Base-by-base conservation (phyloP, 345 rosid genomes). In the Gossypium longicalyx region DNA sequence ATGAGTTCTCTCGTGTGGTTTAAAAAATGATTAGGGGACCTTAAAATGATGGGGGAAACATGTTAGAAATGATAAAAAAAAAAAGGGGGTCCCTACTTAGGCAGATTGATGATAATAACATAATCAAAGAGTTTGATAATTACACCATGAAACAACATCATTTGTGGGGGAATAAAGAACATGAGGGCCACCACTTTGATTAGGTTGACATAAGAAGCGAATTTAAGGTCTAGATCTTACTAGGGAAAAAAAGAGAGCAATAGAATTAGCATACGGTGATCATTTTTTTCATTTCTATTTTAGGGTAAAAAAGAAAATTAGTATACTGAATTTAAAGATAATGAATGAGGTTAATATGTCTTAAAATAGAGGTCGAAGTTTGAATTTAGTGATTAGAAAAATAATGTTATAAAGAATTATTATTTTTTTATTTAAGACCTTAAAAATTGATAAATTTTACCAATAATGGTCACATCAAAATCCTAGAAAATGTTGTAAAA, bases 11-110 rank as follows among this genome's bases (percentile, higher is more conserved):
- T 51, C 11, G 20, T 53, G 22, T 41, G 54, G 53, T 8, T 54
- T 34, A 4, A 51, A 25, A 16, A 63, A n/a, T 58, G 47, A 52
- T 68, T 69, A 1, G 52, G 51, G 38, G 12, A 17, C 77, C 58
- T 22, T 29, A 12, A 22, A 54, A 54, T 44, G 59, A 19, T 19
- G 57, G 57, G 65, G 54, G 47, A 66, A 34, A 48, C 80, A 48
- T 22, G 74, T 12, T 38, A 56, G 16, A 68, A 59, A 34, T 12
- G 38, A 23, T 12, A 1, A 58, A 58, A 74, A n/a, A n/a, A n/a
- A n/a, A n/a, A n/a, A n/a, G n/a, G 7, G 70, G 77, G 69, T 64
- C 77, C 70, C 79, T 52, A 72, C 77, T 76, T 72, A 44, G 61
- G 71, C 29, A 44, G 38, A 51, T 64, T 49, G 47, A 49, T 60